Evolutionary conservation across 371 early-diverging fungal species (phyloP).

Genomic region (Ordospora colligata): DNA sequence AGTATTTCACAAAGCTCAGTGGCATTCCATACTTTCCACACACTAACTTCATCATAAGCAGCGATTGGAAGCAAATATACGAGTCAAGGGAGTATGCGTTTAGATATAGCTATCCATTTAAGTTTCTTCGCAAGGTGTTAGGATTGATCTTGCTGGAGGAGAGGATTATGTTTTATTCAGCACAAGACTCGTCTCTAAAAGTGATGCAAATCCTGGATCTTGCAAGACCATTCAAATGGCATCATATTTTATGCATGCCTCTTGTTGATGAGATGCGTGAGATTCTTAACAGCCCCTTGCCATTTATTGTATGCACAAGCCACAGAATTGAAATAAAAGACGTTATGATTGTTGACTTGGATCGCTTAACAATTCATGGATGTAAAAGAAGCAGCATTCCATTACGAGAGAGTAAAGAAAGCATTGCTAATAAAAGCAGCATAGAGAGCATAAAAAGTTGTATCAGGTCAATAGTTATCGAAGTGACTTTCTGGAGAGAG

Average conservation of each 20-base stretch:
- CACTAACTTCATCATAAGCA: neutral
- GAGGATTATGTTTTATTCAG: constrained; percentile 5
- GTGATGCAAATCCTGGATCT: neutral
- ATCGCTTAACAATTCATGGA: neutral
- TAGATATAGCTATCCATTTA: neutral
- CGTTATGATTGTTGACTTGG: neutral
- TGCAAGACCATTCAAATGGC: constrained; percentile 17
- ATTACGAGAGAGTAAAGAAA: neutral
- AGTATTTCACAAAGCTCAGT: neutral
- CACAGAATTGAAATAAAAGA: neutral
- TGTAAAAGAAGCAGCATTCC: neutral
- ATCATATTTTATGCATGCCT: neutral
- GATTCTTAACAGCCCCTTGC: constrained; percentile 3
- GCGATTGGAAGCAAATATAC: neutral
- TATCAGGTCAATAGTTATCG: neutral
- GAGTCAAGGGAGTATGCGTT: neutral
- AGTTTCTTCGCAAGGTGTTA: neutral
- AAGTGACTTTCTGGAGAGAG: neutral
- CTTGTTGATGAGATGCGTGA: neutral
- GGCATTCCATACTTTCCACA: neutral
- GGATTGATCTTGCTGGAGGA: neutral
- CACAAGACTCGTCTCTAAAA: neutral
- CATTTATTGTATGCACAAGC: neutral
- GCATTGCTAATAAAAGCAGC: neutral
- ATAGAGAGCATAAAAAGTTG: neutral